A percentile compares a stretch with the other conserved stretches of the same genome.
Evolutionary conservation across 169 alveolate species (phyloP).

Genomic region (Eimeria maxima): DNA sequence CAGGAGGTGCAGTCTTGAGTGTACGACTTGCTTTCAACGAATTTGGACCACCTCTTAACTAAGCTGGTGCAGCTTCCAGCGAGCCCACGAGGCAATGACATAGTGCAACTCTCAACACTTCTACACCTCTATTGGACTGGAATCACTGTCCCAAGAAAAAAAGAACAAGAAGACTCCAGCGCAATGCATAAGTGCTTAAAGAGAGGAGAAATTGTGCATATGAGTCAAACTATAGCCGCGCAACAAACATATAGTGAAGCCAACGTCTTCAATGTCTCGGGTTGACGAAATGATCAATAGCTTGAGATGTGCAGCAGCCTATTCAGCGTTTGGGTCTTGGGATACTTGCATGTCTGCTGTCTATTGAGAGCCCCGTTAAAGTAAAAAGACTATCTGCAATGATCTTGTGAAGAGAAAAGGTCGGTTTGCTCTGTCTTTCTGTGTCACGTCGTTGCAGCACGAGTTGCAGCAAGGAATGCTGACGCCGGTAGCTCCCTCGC

Average conservation of each 20-base stretch:
- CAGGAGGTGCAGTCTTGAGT: neutral
- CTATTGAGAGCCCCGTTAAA: neutral
- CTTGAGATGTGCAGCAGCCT: neutral
- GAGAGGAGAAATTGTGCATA: neutral
- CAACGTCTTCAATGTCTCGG: neutral
- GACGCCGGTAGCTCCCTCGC: too few species aligned
- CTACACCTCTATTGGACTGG: too few species aligned
- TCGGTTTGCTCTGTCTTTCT: neutral
- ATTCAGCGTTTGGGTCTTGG: neutral
- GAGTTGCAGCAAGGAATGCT: neutral
- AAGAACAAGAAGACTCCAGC: neutral
- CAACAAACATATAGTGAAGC: neutral
- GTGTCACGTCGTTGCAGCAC: neutral
- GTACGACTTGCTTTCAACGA: neutral
- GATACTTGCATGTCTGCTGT: neutral
- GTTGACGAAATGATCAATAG: neutral
- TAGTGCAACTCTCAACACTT: neutral
- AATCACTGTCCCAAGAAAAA: neutral
- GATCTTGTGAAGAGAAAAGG: neutral
- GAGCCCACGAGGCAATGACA: neutral
- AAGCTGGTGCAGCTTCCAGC: too few species aligned
- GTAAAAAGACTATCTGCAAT: neutral
- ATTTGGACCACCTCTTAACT: too few species aligned
- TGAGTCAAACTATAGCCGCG: neutral
- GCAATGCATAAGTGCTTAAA: neutral